Evolutionary conservation across 2,329 filamentous ascomycete genomes (phyloP), one percentile per base, ranked within the genome.

Genomic region (Alternaria novae-zelandiae): DNA sequence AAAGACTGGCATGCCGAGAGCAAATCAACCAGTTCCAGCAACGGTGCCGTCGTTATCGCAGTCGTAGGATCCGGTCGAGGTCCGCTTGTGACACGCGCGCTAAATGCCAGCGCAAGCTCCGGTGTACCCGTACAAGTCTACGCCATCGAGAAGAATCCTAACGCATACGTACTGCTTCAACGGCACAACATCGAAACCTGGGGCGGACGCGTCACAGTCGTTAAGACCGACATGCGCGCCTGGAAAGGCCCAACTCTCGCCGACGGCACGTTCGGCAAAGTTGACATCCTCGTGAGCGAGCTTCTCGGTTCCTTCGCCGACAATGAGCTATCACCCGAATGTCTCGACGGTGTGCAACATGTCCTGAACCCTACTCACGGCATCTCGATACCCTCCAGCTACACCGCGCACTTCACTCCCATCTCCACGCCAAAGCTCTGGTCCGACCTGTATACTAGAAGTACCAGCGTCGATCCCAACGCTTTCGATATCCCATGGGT

Each of bases 61-160:
- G 95, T 99, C 10, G 96, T 94, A 2, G 96, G 96, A 10, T 95
- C 96, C 13, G 96, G 96, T 12, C 90, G 96, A 66, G 96, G 96
- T 0, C 96, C 96, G 5, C 86, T 99, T 1, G 94, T 99, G 13
- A 96, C 93, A 2, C 88, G 96, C 53, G 93, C 93, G 1, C 83
- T 99, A 25, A 89, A 89, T 64, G 96, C 96, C 12, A 95, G 93
- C 72, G 86, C 89, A 65, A 86, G 84, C 15, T 91, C 93, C 1
- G 90, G 90, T 2, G 90, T 97, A 4, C 85, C 89, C 20, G 91
- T 98, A 54, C 90, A 94, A 70, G 87, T 96, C 49, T 98, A 94
- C 89, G 96, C 93, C 0, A 89, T 99, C 4, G 96, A 99, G 81
- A 99, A 99, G 86, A 99, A 99, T 80, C 96, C 93, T 5, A 98